Conservation (phyloP, 768 basidiomycete species). For the Boletellus sp. region DNA sequence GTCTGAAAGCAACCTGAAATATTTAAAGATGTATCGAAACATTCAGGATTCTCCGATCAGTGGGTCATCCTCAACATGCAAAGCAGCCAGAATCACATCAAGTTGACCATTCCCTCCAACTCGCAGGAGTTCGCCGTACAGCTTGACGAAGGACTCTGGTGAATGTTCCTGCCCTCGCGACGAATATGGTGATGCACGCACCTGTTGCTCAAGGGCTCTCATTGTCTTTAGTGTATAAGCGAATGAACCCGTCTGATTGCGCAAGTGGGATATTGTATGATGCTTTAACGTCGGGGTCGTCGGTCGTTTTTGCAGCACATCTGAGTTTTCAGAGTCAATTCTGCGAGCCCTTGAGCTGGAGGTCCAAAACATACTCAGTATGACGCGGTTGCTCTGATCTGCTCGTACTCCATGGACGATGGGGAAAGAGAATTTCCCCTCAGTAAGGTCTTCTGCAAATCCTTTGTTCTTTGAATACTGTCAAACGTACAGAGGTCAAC, state of each 20-base stretch:
- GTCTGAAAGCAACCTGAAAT: no score
- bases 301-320: conserved; percentile 90
- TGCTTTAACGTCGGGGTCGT: conserved; percentile 77
- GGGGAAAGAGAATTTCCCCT: conserved; percentile 81
- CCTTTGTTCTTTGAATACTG: conserved; percentile 66
- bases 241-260: conserved; percentile 74
- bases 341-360: not conserved
- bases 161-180: not conserved
- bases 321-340: conserved; percentile 35
- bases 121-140: conserved; percentile 59
- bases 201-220: conserved; percentile 57
- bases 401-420: conserved; percentile 78
- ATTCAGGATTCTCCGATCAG: not conserved
- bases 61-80: conserved; percentile 39
- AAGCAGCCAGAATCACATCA: conserved; percentile 50
- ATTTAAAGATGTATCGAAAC: not conserved
- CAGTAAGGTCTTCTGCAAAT: conserved; percentile 72
- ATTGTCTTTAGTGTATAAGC: conserved; percentile 79
- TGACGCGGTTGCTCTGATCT: conserved; percentile 70
- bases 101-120: conserved; percentile 76
- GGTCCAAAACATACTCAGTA: conserved; percentile 64
- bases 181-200: conserved; percentile 1
- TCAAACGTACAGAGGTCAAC: not conserved
- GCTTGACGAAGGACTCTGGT: conserved; percentile 21
- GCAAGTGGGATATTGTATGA: conserved; percentile 79